Evolutionary conservation across 2,329 filamentous ascomycete species (phyloP).

Genomic region (Orbilia quercus): DNA sequence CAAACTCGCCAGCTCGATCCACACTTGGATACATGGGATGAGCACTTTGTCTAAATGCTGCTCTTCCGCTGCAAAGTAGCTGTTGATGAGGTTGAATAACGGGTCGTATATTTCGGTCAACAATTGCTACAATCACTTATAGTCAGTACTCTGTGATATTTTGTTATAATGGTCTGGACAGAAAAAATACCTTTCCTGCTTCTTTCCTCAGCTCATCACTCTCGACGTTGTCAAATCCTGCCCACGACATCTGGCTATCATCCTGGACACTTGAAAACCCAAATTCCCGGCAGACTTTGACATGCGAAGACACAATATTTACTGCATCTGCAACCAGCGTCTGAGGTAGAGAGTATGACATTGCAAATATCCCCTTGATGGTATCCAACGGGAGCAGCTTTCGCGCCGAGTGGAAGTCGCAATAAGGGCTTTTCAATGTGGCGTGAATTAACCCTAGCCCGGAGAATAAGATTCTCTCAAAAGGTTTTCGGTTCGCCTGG

Average conservation of each 20-base stretch:
- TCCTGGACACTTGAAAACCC: conserved; percentile 63
- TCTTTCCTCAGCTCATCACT: conserved; percentile 52
- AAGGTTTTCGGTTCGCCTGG: conserved; percentile 7
- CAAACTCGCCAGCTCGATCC: conserved; percentile 67
- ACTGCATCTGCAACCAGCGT: conserved; percentile 58
- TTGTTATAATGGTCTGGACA: neutral
- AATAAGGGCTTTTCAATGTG: conserved; percentile 22
- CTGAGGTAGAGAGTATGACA: conserved; percentile 55
- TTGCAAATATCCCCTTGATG: conserved; percentile 29
- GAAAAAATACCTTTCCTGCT: conserved; percentile 57
- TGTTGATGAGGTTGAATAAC: conserved; percentile 52
- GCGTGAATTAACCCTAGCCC: conserved; percentile 20
- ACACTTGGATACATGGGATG: conserved; percentile 62
- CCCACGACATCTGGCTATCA: conserved; percentile 72
- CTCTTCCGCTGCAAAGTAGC: conserved; percentile 36
- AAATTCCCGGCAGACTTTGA: conserved; percentile 57
- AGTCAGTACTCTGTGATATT: neutral
- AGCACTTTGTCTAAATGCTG: conserved; percentile 38
- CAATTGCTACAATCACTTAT: conserved; percentile 28
- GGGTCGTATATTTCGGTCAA: conserved; percentile 60
- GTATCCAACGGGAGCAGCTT: conserved; percentile 8
- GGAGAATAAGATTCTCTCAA: conserved; percentile 25
- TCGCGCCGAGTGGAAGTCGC: conserved; percentile 43
- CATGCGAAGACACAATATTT: conserved; percentile 52
- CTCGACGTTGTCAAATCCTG: conserved; percentile 65